Conservation (phyloP, 73 alveolate species). For the Symbiodinium natans region DNA sequence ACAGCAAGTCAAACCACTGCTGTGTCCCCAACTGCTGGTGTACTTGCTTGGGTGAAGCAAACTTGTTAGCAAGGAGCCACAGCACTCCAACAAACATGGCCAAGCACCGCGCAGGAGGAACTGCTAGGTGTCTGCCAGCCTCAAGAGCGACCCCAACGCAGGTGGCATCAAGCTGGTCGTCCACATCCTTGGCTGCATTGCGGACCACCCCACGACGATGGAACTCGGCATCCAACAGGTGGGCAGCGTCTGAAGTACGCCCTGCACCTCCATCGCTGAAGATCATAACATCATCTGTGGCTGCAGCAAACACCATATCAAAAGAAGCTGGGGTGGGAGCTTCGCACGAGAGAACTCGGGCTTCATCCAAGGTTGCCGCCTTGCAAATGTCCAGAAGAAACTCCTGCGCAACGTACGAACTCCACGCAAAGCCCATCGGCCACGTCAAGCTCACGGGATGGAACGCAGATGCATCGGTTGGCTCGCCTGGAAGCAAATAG, state of each 20-base stretch:
- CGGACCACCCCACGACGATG: background rate
- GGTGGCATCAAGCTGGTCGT: background rate
- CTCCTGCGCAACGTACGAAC: slow-evolving; percentile 14
- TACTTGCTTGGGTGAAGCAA: slow-evolving; percentile 9
- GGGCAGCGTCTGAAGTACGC: background rate
- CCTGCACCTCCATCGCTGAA: slow-evolving; percentile 6
- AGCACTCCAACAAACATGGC: background rate
- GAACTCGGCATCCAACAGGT: background rate
- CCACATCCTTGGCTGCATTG: background rate
- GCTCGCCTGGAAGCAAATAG: background rate
- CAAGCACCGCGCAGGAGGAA: background rate
- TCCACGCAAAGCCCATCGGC: slow-evolving; percentile 22
- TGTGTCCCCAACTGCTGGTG: slow-evolving; percentile 18
- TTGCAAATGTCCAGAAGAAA: slow-evolving; percentile 1
- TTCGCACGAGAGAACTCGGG: background rate
- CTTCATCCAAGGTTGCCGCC: background rate
- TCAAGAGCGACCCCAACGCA: background rate
- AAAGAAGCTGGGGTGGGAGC: background rate
- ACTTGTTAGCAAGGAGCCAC: background rate
- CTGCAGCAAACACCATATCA: slow-evolving; percentile 26
- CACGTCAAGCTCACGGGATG: background rate
- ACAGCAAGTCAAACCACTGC: slow-evolving; percentile 41
- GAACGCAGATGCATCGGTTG: background rate
- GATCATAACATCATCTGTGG: slow-evolving; percentile 4
- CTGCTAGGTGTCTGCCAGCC: background rate